phyloP scores from a whole-genome alignment of 768 basidiomycete genomes.

The Fibroporia radiculosa region DNA sequence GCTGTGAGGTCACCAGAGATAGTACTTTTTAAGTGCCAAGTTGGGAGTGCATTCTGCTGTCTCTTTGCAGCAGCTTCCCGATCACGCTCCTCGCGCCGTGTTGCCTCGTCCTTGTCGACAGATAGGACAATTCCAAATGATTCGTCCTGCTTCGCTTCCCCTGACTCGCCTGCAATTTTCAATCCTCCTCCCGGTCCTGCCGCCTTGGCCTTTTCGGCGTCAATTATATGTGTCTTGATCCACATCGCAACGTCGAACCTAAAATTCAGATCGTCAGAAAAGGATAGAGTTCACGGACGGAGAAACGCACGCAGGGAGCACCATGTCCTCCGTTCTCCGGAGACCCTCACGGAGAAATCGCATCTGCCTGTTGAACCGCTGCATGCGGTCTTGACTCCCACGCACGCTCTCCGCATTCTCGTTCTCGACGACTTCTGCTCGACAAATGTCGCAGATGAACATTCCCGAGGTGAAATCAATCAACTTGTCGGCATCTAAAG shows the following conservation, averaged over 20 bases:
- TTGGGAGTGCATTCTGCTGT: conserved; percentile 84
- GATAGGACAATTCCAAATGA: conserved; percentile 82
- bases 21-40: conserved; percentile 95
- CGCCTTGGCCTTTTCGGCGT: conserved; percentile 41
- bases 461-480: conserved; percentile 61
- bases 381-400: conserved; percentile 92
- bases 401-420: conserved; percentile 80
- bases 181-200: conserved; percentile 47
- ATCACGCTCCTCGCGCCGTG: conserved; percentile 63
- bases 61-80: conserved; percentile 79
- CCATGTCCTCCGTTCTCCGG: conserved; percentile 83
- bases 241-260: conserved; percentile 81
- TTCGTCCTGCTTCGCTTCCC: conserved; percentile 54
- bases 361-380: conserved; percentile 89
- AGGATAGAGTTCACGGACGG: conserved; percentile 3
- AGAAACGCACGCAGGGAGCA: conserved; percentile 65
- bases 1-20: conserved; percentile 90
- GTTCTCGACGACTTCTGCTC: conserved; percentile 82
- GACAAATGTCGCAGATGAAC: conserved; percentile 85
- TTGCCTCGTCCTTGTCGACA: conserved; percentile 81
- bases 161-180: conserved; percentile 67
- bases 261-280: not conserved
- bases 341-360: conserved; percentile 80
- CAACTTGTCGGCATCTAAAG: conserved; percentile 78
- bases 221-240: conserved; percentile 67